phyloP scores from a whole-genome alignment of 2,329 filamentous ascomycete genomes.

The Aspergillus puulaauensis region DNA sequence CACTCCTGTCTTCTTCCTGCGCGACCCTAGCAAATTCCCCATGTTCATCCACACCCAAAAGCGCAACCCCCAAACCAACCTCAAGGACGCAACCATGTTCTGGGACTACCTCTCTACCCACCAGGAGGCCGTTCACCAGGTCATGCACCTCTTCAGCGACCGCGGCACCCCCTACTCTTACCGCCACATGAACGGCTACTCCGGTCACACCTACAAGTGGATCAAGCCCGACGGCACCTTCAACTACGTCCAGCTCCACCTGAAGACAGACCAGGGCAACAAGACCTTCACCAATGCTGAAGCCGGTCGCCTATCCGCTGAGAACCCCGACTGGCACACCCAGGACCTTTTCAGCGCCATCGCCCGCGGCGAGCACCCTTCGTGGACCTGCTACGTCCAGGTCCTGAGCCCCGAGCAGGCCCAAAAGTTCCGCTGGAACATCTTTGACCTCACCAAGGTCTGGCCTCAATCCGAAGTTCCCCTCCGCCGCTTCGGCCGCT shows the following conservation, averaged over 20 bases:
- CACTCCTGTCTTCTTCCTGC: slow-evolving; percentile 73
- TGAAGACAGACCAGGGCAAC: slow-evolving; percentile 63
- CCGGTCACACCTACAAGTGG: slow-evolving; percentile 67
- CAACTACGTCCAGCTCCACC: slow-evolving; percentile 65
- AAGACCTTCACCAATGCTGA: slow-evolving; percentile 61
- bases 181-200: slow-evolving; percentile 68
- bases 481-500: slow-evolving; percentile 58
- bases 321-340: slow-evolving; percentile 63
- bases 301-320: slow-evolving; percentile 52
- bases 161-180: slow-evolving; percentile 65
- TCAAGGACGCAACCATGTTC: slow-evolving; percentile 69
- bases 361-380: slow-evolving; percentile 58
- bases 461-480: slow-evolving; percentile 66
- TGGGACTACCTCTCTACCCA: slow-evolving; percentile 65
- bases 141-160: slow-evolving; percentile 67
- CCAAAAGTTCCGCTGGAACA: slow-evolving; percentile 60
- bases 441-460: slow-evolving; percentile 70
- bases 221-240: slow-evolving; percentile 65
- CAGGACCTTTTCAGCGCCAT: slow-evolving; percentile 67
- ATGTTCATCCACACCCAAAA: slow-evolving; percentile 75
- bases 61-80: slow-evolving; percentile 68
- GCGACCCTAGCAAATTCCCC: slow-evolving; percentile 72
- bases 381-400: slow-evolving; percentile 66
- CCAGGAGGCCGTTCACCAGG: slow-evolving; percentile 62
- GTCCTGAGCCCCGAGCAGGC: slow-evolving; percentile 62